These are phyloP conservation scores for Lactifluus subvellereus DNA, from an alignment of 768 basidiomycete species.

Conservation along the genomic window DNA sequence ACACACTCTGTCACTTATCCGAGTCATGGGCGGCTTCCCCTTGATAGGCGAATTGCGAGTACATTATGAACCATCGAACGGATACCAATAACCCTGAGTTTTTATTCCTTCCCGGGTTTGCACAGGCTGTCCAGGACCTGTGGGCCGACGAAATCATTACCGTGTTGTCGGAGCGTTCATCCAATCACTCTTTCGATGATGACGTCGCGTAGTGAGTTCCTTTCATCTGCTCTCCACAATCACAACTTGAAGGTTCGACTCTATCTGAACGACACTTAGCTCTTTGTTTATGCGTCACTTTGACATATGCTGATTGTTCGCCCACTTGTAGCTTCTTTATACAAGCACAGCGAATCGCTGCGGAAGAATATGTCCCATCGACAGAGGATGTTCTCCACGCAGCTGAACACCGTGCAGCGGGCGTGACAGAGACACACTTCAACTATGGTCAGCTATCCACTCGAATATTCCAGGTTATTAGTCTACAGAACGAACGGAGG, in stretches of 20 bases:
- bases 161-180: not conserved
- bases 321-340: slow-evolving; percentile 63
- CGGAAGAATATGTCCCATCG: slow-evolving; percentile 71
- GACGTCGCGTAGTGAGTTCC: slow-evolving; percentile 13
- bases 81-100: slow-evolving; percentile 27
- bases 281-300: not conserved
- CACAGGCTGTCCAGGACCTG: not conserved
- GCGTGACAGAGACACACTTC: slow-evolving; percentile 78
- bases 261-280: not conserved
- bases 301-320: slow-evolving; percentile 27
- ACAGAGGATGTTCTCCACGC: slow-evolving; percentile 81
- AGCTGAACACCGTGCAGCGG: slow-evolving; percentile 73
- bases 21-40: not conserved
- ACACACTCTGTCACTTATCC: not conserved
- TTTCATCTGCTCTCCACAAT: not conserved
- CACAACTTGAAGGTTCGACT: not conserved
- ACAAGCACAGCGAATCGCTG: slow-evolving; percentile 73
- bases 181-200: not conserved
- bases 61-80: not conserved
- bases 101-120: slow-evolving; percentile 6
- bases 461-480: slow-evolving; percentile 73
- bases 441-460: slow-evolving; percentile 30
- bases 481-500: slow-evolving; percentile 45
- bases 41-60: not conserved
- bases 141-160: slow-evolving; percentile 37